These are phyloP conservation scores for Akanthomyces uredinophilus DNA, from an alignment of 2,329 filamentous ascomycete genomes.

Conservation along the genomic window DNA sequence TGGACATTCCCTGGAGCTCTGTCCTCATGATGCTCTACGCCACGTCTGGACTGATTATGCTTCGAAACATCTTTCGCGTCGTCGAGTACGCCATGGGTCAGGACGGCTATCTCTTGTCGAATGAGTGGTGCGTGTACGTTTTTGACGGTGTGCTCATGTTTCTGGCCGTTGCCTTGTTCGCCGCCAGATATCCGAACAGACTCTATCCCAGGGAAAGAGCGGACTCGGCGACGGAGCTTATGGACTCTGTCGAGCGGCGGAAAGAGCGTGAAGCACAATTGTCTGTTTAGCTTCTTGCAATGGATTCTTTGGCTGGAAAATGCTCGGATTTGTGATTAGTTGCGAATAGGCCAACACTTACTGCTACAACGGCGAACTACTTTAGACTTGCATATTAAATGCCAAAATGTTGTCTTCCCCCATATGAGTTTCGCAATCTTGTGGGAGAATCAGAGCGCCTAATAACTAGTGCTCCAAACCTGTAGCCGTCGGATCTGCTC, in stretches of 20 bases:
- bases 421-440: too few species aligned
- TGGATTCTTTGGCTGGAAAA: too few species aligned
- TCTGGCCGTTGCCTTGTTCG: constrained; percentile 20
- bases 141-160: constrained; percentile 39
- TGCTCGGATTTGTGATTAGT: background rate
- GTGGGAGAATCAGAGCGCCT: too few species aligned
- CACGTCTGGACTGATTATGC: constrained; percentile 33
- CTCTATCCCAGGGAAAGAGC: constrained; percentile 1
- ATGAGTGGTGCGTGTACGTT: constrained; percentile 36
- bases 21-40: constrained; percentile 32
- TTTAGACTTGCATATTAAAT: too few species aligned
- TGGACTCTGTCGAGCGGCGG: background rate
- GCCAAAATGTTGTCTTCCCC: too few species aligned
- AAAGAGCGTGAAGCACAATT: background rate
- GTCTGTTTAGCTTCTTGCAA: background rate
- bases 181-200: constrained; percentile 19
- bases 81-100: constrained; percentile 41
- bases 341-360: too few species aligned
- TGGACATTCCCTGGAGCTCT: constrained; percentile 27
- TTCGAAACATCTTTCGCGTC: constrained; percentile 39
- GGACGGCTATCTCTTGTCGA: constrained; percentile 31
- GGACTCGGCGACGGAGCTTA: background rate
- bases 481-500: too few species aligned
- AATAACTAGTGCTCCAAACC: too few species aligned
- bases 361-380: too few species aligned